phyloP scores from a whole-genome alignment of 441 rosid genomes.

The Flueggea neowawraea region DNA sequence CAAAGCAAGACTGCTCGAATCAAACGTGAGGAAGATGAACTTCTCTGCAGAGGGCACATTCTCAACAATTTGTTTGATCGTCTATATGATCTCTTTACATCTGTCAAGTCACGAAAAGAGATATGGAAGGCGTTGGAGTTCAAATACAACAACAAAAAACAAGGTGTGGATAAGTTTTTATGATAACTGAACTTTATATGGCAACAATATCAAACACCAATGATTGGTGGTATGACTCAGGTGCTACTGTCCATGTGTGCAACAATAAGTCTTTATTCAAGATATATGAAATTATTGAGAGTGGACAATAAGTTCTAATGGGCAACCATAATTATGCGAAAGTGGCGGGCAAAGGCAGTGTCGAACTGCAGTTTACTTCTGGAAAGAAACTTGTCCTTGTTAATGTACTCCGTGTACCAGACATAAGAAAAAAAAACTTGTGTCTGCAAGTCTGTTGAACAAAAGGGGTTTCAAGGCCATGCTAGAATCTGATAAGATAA shows the following conservation, averaged over 20 bases:
- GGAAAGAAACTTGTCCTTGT: background rate
- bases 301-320: background rate
- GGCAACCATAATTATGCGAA: background rate
- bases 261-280: constrained; percentile 5
- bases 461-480: background rate
- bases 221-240: constrained; percentile 4
- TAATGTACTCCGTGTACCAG: background rate
- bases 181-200: constrained; percentile 2
- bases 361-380: background rate
- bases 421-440: background rate
- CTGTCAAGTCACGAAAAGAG: background rate
- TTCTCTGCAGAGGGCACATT: background rate
- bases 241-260: background rate
- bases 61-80: background rate
- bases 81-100: background rate
- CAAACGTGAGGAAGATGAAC: background rate
- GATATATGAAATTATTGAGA: background rate
- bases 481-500: background rate
- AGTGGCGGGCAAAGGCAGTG: background rate
- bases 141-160: background rate
- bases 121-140: background rate
- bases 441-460: background rate
- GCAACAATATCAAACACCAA: background rate
- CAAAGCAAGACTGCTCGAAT: too few relatives aligned
- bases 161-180: background rate